These are phyloP conservation scores for Manihot esculenta DNA, from an alignment of 441 rosid genomes.

Conservation along the genomic window DNA sequence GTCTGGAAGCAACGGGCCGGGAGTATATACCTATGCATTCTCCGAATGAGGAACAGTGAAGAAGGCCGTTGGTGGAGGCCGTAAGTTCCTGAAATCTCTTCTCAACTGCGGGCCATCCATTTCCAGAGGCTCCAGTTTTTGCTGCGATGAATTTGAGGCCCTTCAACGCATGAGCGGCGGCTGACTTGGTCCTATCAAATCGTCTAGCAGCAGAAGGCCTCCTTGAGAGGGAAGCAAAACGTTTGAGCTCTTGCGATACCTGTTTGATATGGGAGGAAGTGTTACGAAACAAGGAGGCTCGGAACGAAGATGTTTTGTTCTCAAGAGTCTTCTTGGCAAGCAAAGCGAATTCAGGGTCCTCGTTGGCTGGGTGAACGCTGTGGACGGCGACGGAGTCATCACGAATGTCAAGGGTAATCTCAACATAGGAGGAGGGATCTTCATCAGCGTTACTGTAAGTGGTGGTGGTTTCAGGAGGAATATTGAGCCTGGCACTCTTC, in stretches of 20 bases:
- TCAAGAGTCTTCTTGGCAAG: constrained; percentile 63
- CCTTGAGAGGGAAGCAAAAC: constrained; percentile 52
- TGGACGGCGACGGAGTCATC: constrained; percentile 77
- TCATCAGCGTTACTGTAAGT: constrained; percentile 20
- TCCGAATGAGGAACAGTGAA: constrained; percentile 64
- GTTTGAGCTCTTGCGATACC: constrained; percentile 76
- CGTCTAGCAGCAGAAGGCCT: constrained; percentile 38
- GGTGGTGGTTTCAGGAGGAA: constrained; percentile 26
- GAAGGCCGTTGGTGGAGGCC: constrained; percentile 45
- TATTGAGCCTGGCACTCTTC: constrained; percentile 76
- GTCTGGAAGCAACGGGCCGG: constrained; percentile 29
- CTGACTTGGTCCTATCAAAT: constrained; percentile 67
- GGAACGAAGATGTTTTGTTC: constrained; percentile 43
- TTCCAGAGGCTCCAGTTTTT: constrained; percentile 43
- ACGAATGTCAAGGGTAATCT: constrained; percentile 73
- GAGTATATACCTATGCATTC: constrained; percentile 69
- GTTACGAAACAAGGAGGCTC: constrained; percentile 45
- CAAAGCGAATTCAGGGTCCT: constrained; percentile 65
- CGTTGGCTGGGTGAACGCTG: constrained; percentile 55
- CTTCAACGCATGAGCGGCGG: constrained; percentile 67
- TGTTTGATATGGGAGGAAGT: constrained; percentile 69
- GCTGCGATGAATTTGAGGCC: constrained; percentile 75
- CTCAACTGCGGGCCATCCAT: constrained; percentile 67
- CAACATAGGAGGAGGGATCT: constrained; percentile 54
- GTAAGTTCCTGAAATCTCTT: constrained; percentile 58